Conservation (phyloP, 805 yeast species). For the Cyberlindnera xylosilytica region DNA sequence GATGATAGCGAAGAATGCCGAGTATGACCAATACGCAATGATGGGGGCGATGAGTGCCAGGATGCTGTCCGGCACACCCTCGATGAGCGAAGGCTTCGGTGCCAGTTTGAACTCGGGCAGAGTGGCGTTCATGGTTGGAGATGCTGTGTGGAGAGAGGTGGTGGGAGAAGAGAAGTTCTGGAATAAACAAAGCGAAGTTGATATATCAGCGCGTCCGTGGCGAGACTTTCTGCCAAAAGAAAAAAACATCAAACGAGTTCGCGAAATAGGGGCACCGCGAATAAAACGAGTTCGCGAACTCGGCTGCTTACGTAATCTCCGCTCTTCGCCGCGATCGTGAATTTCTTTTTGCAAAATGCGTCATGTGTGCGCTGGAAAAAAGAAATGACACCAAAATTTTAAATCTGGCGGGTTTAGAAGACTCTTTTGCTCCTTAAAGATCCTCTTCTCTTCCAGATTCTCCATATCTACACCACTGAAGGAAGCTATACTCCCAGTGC, state of each 20-base stretch:
- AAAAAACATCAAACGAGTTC: neutral
- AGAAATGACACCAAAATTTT: slow-evolving; percentile 4
- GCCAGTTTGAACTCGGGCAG: slow-evolving; percentile 14
- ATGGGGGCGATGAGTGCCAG: slow-evolving; percentile 75
- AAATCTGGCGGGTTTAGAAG: too few species aligned
- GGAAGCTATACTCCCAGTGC: too few species aligned
- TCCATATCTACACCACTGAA: too few species aligned
- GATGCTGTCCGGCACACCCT: slow-evolving; percentile 67
- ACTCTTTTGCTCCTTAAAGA: too few species aligned
- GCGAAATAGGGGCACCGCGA: neutral
- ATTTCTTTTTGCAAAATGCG: neutral
- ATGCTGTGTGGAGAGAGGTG: neutral
- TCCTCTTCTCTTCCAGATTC: neutral
- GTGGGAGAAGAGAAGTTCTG: neutral
- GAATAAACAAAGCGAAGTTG: neutral
- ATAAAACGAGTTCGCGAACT: neutral
- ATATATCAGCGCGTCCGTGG: neutral
- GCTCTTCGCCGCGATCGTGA: too few species aligned
- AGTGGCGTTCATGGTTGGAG: slow-evolving; percentile 3
- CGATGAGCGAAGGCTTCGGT: slow-evolving; percentile 43
- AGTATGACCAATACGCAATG: slow-evolving; percentile 78
- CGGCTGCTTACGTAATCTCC: too few species aligned
- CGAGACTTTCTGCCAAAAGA: neutral
- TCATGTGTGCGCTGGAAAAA: neutral
- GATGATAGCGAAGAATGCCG: slow-evolving; percentile 67